phyloP scores from a whole-genome alignment of 2,329 filamentous ascomycete species.

The Cladosporium austrohemisphaericum region DNA sequence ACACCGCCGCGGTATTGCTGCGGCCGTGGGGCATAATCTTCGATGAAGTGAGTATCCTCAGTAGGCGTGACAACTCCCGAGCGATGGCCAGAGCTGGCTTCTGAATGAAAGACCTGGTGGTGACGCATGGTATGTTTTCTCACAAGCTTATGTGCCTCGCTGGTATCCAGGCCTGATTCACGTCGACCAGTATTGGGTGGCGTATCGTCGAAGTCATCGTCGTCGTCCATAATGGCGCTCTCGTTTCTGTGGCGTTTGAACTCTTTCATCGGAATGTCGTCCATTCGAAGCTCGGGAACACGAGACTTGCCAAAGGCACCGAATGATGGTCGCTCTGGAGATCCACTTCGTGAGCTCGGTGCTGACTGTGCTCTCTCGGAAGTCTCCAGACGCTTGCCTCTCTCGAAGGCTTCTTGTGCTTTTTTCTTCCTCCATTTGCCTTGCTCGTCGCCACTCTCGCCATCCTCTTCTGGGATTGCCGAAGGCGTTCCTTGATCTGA shows the following conservation, averaged over 20 bases:
- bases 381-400: slow-evolving; percentile 33
- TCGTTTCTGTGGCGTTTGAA: slow-evolving; percentile 31
- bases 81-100: slow-evolving; percentile 18
- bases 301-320: not conserved
- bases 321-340: slow-evolving; percentile 22
- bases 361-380: slow-evolving; percentile 29
- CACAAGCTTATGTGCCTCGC: slow-evolving; percentile 46
- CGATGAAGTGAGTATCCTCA: slow-evolving; percentile 49
- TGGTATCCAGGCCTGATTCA: slow-evolving; percentile 24
- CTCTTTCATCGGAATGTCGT: slow-evolving; percentile 30
- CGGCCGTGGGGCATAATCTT: slow-evolving; percentile 64
- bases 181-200: slow-evolving; percentile 16
- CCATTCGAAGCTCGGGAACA: slow-evolving; percentile 17
- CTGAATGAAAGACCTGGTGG: slow-evolving; percentile 17
- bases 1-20: slow-evolving; percentile 69
- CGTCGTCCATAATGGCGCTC: slow-evolving; percentile 18
- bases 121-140: slow-evolving; percentile 35
- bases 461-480: slow-evolving; percentile 20
- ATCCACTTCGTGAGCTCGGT: slow-evolving; percentile 29
- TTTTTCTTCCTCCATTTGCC: slow-evolving; percentile 22
- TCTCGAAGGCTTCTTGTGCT: slow-evolving; percentile 32
- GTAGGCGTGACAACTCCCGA: slow-evolving; percentile 50
- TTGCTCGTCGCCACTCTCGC: slow-evolving; percentile 25
- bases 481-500: slow-evolving; percentile 17
- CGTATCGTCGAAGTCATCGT: slow-evolving; percentile 6